Conservation (phyloP, 1,284 basidiomycete species). For the Marasmius tenuissimus region DNA sequence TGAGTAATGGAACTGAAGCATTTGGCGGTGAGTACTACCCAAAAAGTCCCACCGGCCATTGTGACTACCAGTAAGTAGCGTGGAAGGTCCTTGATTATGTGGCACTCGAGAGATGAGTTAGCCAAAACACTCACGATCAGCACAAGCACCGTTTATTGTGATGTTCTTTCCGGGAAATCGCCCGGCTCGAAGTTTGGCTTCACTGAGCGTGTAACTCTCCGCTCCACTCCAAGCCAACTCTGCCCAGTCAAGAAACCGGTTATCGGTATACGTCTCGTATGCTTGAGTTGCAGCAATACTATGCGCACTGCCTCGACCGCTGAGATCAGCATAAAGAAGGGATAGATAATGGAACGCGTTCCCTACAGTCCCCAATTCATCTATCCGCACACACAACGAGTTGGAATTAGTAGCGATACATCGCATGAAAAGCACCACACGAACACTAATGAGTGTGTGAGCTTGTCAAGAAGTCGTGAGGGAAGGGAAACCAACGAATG, state of each 20-base stretch:
- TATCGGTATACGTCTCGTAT: background rate
- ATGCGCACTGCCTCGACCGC: background rate
- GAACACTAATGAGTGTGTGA: background rate
- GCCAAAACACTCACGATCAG: background rate
- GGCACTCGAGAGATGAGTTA: background rate
- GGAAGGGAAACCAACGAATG: background rate
- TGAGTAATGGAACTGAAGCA: background rate
- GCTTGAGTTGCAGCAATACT: background rate
- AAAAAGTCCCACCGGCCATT: slow-evolving; percentile 9
- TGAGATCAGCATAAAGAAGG: background rate
- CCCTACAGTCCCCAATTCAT: background rate
- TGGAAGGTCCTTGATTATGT: background rate
- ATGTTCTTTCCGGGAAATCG: background rate
- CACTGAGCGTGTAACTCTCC: background rate
- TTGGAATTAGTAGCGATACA: background rate
- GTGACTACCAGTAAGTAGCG: background rate
- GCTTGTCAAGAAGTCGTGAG: background rate
- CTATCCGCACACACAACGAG: background rate
- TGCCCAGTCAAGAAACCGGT: background rate
- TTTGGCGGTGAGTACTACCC: background rate
- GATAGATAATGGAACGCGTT: background rate
- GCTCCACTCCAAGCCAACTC: background rate
- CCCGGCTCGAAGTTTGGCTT: background rate
- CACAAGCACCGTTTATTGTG: background rate
- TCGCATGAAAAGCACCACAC: background rate